phyloP scores from a whole-genome alignment of 176 grass and related monocot genomes.

The Chrysopogon serrulatus region DNA sequence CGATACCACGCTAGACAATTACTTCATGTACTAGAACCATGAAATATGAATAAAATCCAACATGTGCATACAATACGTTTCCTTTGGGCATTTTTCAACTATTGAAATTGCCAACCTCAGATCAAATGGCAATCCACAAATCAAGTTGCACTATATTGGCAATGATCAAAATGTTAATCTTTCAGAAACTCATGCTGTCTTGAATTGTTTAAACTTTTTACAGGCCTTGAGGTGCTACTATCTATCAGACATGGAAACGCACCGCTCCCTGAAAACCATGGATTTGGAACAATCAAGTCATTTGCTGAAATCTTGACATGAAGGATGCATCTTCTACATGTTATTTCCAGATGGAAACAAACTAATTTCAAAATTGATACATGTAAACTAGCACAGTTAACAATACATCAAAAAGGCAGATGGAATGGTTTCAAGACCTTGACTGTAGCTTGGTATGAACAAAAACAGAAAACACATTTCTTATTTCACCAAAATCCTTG shows the following conservation, averaged over 20 bases:
- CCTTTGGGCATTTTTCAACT: background rate
- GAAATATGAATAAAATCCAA: background rate
- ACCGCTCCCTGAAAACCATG: conserved; percentile 57
- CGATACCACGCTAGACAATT: background rate
- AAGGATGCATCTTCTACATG: conserved; percentile 3
- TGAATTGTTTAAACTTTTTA: background rate
- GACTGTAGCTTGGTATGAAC: background rate
- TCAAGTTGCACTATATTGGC: background rate
- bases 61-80: background rate
- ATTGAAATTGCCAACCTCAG: background rate
- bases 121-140: background rate
- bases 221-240: conserved; percentile 72
- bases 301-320: conserved; percentile 56
- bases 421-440: background rate
- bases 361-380: background rate
- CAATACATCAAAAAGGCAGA: background rate
- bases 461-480: background rate
- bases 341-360: background rate
- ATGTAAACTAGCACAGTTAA: background rate
- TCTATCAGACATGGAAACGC: conserved; percentile 78
- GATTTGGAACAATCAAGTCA: conserved; percentile 61
- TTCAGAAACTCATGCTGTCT: background rate
- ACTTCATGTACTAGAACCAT: background rate
- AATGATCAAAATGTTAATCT: background rate
- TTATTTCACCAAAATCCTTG: background rate